Evolutionary conservation across 345 rosid genomes (phyloP).

Genomic region (Orychophragmus violaceus): DNA sequence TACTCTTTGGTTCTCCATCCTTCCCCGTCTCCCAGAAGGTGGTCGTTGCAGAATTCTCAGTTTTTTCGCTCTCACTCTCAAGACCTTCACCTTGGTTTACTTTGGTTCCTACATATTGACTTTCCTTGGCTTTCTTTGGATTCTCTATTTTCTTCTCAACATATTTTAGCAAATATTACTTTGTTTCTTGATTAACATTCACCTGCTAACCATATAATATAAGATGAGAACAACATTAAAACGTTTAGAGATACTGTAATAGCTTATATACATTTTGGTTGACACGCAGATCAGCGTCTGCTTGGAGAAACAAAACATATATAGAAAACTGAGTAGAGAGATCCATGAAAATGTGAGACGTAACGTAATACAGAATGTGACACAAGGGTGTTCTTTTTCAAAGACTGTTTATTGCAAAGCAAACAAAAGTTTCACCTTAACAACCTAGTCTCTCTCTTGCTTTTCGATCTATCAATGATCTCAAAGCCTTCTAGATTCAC

Average conservation of each 20-base stretch:
- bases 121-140: slow-evolving; percentile 54
- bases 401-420: too few relatives aligned
- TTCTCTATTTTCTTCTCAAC: slow-evolving; percentile 76
- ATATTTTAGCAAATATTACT: slow-evolving; percentile 68
- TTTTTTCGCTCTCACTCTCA: slow-evolving; percentile 39
- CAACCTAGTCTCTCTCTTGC: too few relatives aligned
- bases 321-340: neutral
- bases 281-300: neutral
- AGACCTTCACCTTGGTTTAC: slow-evolving; percentile 41
- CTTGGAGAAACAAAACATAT: neutral
- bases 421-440: too few relatives aligned
- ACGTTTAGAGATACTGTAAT: neutral
- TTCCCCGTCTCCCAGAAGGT: slow-evolving; percentile 39
- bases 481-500: too few relatives aligned
- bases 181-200: slow-evolving; percentile 88
- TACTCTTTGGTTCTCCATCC: slow-evolving; percentile 44
- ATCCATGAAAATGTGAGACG: too few relatives aligned
- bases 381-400: too few relatives aligned
- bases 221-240: neutral
- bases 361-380: too few relatives aligned
- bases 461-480: too few relatives aligned
- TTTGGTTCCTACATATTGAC: slow-evolving; percentile 34
- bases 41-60: slow-evolving; percentile 32
- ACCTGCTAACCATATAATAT: slow-evolving; percentile 38
- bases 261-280: neutral